Evolutionary conservation across 2,329 filamentous ascomycete genomes (phyloP), one percentile per base, ranked within the genome.

Genomic region (Reticulascus tulasneorum): DNA sequence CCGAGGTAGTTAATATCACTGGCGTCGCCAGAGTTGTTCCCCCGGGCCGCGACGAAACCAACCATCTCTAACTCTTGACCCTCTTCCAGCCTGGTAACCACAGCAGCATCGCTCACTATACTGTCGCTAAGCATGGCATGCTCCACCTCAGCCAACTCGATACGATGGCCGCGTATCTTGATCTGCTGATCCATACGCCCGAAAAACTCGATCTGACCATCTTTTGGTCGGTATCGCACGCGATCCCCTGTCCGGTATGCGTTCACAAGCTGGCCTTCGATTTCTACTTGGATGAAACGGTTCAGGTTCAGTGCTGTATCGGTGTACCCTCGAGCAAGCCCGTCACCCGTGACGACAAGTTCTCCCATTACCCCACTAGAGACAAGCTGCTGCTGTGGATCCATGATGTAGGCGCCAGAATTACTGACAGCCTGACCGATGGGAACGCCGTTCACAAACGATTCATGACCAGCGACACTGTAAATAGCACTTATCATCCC

Each of bases 161-260:
- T 13, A 10, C 31, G 31, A 18, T 33, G 22, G 4, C 31, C 31
- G 12, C 31, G 31, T 9, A 33, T 25, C 31, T 33, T 33, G 31
- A 33, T 5, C 16, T 33, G 31, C 12, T 33, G 12, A 13, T 33
- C 31, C 16, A 33, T 33, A 9, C 31, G 31, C 9, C 31, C 31
- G 3, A 33, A 33, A 18, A 26, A 33, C 8, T 33, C 31, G 16
- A 33, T 26, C 6, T 33, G 16, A 1, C 48, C 47, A 31, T 56
- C 52, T 53, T n/a, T 13, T 3, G 31, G 22, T 4, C 31, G 31
- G 22, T 15, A 15, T 6, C 31, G 16, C 3, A n/a, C 31, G 5
- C 31, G 31, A 10, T 33, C 55, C 2, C 55, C 55, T 0, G 55
- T 59, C 2, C 48, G 39, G 23, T 57, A 57, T 1, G 49, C 53